Evolutionary conservation across 768 basidiomycete species (phyloP), one percentile per base, ranked within the genome.

Genomic region (Panellus pusillus): DNA sequence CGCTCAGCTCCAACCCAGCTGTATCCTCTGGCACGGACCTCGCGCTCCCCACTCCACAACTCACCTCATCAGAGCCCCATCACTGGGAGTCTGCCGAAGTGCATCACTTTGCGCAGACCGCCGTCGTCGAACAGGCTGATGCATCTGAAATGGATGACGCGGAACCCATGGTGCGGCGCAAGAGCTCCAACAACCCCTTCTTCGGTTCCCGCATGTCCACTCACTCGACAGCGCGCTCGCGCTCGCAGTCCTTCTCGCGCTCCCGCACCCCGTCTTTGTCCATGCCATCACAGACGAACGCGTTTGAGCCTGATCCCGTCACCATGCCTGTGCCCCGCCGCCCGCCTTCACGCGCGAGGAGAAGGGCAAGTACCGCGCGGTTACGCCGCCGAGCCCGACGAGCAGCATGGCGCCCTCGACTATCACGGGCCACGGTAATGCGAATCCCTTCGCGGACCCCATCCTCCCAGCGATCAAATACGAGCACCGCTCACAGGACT

Each of bases 11-110:
- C n/a, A 72, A 70, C 19, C 69, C 71, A 35, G 70, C 79, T 17
- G 76, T 81, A 72, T 78, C 82, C 4, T 79, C 84, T 9, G 71
- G 73, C 36, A 53, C 72, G 20, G 75, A 72, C 45, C 75, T 77
- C 64, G 84, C 82, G 31, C 83, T 82, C 63, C 80, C 78, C 57
- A 89, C 87, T 5, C 87, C 87, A 42, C 72, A 73, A 8, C 79
- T 83, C 12, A 81, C 74, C 24, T 61, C 68, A 4, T 76, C 80
- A 1, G 69, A 75, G 14, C 65, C 70, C 2, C 87, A 89, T 69
- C 75, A 66, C 43, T 89, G 87, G 87, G 81, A 89, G 40, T 46
- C 63, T 2, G 66, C 65, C 14, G 69, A 74, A 54, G 54, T 69
- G 28, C 59, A 69, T 41, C 65, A 74, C 43, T 74, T 71, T 54